Evolutionary conservation across 2,329 filamentous ascomycete genomes (phyloP).

Genomic region (Kalaharituber pfeilii): DNA sequence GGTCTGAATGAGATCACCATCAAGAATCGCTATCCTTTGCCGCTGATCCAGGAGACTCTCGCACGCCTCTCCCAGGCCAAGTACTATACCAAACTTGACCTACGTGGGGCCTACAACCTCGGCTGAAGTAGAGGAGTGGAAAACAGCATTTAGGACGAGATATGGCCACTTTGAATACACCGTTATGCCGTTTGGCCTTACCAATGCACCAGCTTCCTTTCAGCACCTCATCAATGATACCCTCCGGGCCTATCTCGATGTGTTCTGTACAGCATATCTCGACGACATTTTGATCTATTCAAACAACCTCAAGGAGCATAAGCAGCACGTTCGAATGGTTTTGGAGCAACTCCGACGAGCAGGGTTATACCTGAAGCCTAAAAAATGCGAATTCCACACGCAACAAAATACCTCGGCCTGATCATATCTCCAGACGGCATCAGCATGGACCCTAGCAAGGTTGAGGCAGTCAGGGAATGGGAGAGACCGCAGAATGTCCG

Average conservation of each 20-base stretch:
- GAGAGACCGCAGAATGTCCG: slow-evolving; percentile 6
- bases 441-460: background rate
- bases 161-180: slow-evolving; percentile 7
- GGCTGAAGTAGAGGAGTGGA: slow-evolving; percentile 11
- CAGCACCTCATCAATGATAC: slow-evolving; percentile 20
- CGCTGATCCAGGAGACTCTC: slow-evolving; percentile 5
- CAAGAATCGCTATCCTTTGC: slow-evolving; percentile 6
- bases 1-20: too few relatives aligned
- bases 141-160: slow-evolving; percentile 12
- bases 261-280: slow-evolving; percentile 21
- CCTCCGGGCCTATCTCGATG: slow-evolving; percentile 18
- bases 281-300: too few relatives aligned
- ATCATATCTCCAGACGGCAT: background rate
- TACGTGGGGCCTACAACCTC: slow-evolving; percentile 10
- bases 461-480: slow-evolving; percentile 9
- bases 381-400: slow-evolving; percentile 6
- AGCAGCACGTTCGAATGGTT: slow-evolving; percentile 5
- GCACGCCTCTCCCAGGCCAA: slow-evolving; percentile 1
- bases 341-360: slow-evolving; percentile 4
- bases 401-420: slow-evolving; percentile 8
- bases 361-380: slow-evolving; percentile 3
- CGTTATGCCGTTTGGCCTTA: slow-evolving; percentile 12
- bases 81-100: slow-evolving; percentile 10
- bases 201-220: slow-evolving; percentile 12
- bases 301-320: too few relatives aligned